phyloP scores from a whole-genome alignment of 768 basidiomycete species.

The Lactarius hengduanensis region DNA sequence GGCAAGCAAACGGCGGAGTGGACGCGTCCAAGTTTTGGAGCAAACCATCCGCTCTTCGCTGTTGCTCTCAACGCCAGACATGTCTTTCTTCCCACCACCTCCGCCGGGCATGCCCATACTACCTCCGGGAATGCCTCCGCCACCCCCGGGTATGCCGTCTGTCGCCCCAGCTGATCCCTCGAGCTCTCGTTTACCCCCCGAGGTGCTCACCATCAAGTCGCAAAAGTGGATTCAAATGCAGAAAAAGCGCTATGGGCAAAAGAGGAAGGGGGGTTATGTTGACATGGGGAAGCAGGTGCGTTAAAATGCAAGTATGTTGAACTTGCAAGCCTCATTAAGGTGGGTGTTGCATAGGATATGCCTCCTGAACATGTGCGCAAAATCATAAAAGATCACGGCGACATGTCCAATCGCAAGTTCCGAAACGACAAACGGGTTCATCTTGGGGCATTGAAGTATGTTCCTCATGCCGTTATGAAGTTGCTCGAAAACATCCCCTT shows the following conservation, averaged over 20 bases:
- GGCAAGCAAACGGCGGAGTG: conserved; percentile 21
- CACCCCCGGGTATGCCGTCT: conserved; percentile 35
- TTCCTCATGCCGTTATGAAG: conserved; percentile 99
- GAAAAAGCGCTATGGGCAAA: conserved; percentile 88
- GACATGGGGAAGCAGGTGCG: conserved; percentile 92
- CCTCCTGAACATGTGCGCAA: conserved; percentile 98
- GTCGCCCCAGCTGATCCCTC: conserved; percentile 35
- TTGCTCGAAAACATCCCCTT: conserved; percentile 97
- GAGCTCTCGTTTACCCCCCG: conserved; percentile 50
- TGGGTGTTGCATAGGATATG: conserved; percentile 58
- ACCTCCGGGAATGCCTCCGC: conserved; percentile 34
- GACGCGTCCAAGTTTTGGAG: conserved; percentile 13
- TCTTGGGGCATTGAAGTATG: conserved; percentile 96
- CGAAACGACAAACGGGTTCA: conserved; percentile 99
- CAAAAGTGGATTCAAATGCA: conserved; percentile 97
- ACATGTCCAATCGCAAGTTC: conserved; percentile 99
- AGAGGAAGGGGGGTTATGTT: conserved; percentile 83
- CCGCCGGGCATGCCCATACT: conserved; percentile 38
- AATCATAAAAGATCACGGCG: conserved; percentile 99
- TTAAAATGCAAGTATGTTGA: conserved; percentile 9
- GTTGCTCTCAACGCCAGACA: conserved; percentile 24
- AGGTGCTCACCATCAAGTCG: conserved; percentile 85
- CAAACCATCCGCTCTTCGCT: conserved; percentile 11
- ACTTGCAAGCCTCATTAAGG: conserved; percentile 29
- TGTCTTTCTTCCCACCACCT: conserved; percentile 36